Conservation (phyloP, 2,329 filamentous ascomycete species). For the Chaetomium strumarium region DNA sequence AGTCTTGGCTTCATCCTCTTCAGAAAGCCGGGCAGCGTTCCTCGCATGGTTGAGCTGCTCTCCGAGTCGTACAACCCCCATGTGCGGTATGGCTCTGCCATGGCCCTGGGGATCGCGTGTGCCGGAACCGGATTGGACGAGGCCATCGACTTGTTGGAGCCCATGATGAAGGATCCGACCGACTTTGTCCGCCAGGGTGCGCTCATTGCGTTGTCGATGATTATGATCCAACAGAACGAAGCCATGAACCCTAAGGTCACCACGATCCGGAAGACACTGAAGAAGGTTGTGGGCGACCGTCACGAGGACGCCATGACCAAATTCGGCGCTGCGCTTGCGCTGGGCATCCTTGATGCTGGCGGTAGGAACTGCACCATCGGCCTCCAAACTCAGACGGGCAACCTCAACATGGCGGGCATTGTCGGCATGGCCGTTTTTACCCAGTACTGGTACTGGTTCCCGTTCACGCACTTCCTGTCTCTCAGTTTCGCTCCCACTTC, state of each 20-base stretch:
- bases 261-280: conserved; percentile 82
- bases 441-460: conserved; percentile 99
- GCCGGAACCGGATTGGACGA: conserved; percentile 94
- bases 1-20: conserved; percentile 97
- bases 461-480: conserved; percentile 93
- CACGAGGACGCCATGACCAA: conserved; percentile 99
- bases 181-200: conserved; percentile 98
- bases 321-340: conserved; percentile 86
- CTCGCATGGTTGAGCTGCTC: conserved; percentile 96
- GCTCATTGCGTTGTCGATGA: conserved; percentile 91
- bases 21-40: conserved; percentile 93
- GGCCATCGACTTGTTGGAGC: conserved; percentile 92
- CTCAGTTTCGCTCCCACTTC: conserved; percentile 95
- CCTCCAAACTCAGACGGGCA: conserved; percentile 94
- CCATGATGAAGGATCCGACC: conserved; percentile 98
- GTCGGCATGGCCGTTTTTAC: conserved; percentile 98
- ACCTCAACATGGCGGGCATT: conserved; percentile 96
- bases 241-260: conserved; percentile 96
- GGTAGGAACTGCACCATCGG: conserved; percentile 98
- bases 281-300: conserved; percentile 88
- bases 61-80: conserved; percentile 99
- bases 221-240: conserved; percentile 99
- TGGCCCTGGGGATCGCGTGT: conserved; percentile 97
- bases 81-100: conserved; percentile 93
- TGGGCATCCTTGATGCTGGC: conserved; percentile 96